These are phyloP conservation scores for Ophiostoma quercus DNA, from an alignment of 2,329 filamentous ascomycete genomes.

Conservation along the genomic window DNA sequence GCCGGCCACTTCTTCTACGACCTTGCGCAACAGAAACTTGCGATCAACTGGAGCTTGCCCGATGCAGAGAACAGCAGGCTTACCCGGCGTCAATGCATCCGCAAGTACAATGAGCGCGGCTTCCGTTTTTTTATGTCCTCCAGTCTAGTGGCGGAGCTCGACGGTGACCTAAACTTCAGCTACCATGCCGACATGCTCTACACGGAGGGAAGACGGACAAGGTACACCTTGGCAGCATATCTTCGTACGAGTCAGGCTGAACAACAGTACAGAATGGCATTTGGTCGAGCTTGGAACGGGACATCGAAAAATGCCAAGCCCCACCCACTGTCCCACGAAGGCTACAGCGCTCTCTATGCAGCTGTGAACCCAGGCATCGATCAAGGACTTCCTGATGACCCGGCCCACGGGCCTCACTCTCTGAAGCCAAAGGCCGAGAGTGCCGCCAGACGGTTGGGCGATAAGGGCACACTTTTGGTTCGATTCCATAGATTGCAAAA, in stretches of 20 bases:
- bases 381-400: not conserved
- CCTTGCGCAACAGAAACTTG: constrained; percentile 9
- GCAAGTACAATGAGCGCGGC: constrained; percentile 23
- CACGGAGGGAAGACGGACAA: not conserved
- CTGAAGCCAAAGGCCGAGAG: not conserved
- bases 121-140: constrained; percentile 16
- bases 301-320: not conserved
- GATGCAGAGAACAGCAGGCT: no score
- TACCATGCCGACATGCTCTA: not conserved
- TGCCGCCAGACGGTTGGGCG: not conserved
- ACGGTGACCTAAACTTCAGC: not conserved
- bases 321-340: not conserved
- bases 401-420: not conserved
- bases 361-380: not conserved
- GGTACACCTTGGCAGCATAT: no score
- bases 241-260: no score
- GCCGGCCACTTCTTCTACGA: constrained; percentile 24
- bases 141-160: not conserved
- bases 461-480: not conserved
- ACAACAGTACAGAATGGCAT: no score
- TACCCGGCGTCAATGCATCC: not conserved
- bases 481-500: not conserved
- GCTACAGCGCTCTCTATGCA: not conserved
- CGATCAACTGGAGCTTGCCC: not conserved
- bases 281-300: no score